Evolutionary conservation across 2,329 filamentous ascomycete genomes (phyloP), one percentile per base, ranked within the genome.

Genomic region (Cryphonectria parasitica): DNA sequence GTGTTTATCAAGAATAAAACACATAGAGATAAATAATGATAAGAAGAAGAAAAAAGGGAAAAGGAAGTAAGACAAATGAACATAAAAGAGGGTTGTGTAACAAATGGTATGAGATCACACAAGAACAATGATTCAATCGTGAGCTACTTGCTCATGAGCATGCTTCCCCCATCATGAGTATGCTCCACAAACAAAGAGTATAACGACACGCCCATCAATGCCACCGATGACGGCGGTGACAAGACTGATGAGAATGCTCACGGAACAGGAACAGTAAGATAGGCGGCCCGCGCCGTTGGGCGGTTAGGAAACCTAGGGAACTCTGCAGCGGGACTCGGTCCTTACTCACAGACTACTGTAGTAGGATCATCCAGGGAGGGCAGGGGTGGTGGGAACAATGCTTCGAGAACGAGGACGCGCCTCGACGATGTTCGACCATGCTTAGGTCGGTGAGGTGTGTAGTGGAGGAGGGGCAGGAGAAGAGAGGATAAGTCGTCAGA

Each of bases 251-350:
- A 45, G 36, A 28, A 43, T n/a, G 36, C 25, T 41, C 31, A 25
- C 31, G 39, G 39, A 52, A 34, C 39, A 31, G 28, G 34, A 39
- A 39, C 15, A 54, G 49, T 39, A 56, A 39, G 31, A 25, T 61
- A 22, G 28, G 25, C 67, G 69, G 68, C 60, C 66, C 74, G 71
- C 71, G 19, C 71, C 71, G 69, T 67, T 69, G 34, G 34, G 28
- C 65, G 54, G 60, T 62, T 66, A 49, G 31, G 49, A 39, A n/a
- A 70, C 70, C 31, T 39, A 25, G n/a, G n/a, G n/a, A n/a, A 36
- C 43, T 8, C 61, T 63, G 36, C 19, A 10, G 63, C 58, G 56
- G 66, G 58, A 66, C 58, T 66, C 63, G 54, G 62, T 36, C 41
- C 56, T 56, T 43, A 41, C 36, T 39, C 36, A 8, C 25, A 67